Conservation (phyloP, 139 green algal species). For the Spirogloea muscicola region DNA sequence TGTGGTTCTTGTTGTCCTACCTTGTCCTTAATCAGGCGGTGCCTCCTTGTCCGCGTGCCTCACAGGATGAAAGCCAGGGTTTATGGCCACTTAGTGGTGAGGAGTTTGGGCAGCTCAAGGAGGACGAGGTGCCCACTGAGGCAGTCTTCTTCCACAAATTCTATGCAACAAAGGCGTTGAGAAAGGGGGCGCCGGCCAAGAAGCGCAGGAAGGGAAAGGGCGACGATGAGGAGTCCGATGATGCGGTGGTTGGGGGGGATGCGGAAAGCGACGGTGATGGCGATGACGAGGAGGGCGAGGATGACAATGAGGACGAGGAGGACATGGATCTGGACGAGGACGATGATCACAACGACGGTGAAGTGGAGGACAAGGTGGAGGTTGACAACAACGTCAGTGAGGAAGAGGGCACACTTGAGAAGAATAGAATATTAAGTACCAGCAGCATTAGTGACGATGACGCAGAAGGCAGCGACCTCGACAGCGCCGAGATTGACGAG, state of each 20-base stretch:
- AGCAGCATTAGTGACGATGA: too few species aligned
- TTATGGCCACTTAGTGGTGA: too few species aligned
- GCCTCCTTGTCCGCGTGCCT: too few species aligned
- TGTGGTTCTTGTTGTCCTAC: too few species aligned
- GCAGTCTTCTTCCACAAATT: conserved; percentile 84
- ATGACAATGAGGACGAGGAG: conserved; percentile 28
- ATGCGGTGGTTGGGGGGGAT: background rate
- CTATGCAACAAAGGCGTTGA: conserved; percentile 38
- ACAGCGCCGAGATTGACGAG: too few species aligned
- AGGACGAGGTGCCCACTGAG: conserved; percentile 63
- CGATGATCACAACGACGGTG: background rate
- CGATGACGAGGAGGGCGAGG: conserved; percentile 8
- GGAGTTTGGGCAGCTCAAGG: conserved; percentile 67
- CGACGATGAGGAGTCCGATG: conserved; percentile 23
- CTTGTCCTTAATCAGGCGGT: too few species aligned
- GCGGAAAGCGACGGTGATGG: conserved; percentile 17
- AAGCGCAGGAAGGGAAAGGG: conserved; percentile 18
- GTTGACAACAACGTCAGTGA: too few species aligned
- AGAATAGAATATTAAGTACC: too few species aligned
- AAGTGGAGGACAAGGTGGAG: conserved; percentile 1
- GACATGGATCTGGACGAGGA: conserved; percentile 19
- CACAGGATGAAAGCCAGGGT: too few species aligned
- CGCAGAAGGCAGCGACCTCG: too few species aligned
- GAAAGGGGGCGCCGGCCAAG: conserved; percentile 14
- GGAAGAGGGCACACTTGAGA: too few species aligned